Conservation (phyloP, 371 early-diverging fungal genomes). For the Capniomyces stellatus region DNA sequence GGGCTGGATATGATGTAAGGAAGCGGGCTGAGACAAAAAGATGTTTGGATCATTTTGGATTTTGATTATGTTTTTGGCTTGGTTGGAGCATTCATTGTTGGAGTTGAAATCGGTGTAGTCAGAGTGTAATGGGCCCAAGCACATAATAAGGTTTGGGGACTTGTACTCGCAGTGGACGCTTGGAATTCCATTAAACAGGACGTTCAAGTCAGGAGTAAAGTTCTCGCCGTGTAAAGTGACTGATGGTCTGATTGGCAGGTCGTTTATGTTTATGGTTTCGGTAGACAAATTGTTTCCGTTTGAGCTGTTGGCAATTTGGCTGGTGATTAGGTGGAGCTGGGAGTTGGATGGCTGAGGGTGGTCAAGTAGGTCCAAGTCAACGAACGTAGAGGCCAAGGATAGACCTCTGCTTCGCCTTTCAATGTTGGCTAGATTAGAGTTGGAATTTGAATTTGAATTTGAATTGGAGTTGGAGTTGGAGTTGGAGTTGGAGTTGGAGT, state of each 20-base stretch:
- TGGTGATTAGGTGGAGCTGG: conserved; percentile 9
- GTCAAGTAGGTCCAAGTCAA: conserved; percentile 8
- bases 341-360: conserved; percentile 13
- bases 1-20: no score
- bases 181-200: conserved; percentile 38
- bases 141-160: conserved; percentile 16
- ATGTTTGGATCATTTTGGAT: no score
- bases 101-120: conserved; percentile 12
- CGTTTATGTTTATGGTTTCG: no score
- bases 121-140: conserved; percentile 17
- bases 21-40: no score
- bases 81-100: no score
- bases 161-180: conserved; percentile 16
- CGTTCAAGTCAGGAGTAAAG: conserved; percentile 37
- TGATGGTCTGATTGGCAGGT: conserved; percentile 9
- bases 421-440: background rate
- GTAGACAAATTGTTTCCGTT: no score
- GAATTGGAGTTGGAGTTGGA: background rate
- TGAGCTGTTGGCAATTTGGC: conserved; percentile 6
- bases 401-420: background rate
- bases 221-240: conserved; percentile 33
- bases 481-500: background rate
- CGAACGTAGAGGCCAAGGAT: background rate
- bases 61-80: no score
- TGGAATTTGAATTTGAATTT: background rate